Evolutionary conservation across 2,329 filamentous ascomycete genomes (phyloP).

Genomic region (Penicillium sp.): DNA sequence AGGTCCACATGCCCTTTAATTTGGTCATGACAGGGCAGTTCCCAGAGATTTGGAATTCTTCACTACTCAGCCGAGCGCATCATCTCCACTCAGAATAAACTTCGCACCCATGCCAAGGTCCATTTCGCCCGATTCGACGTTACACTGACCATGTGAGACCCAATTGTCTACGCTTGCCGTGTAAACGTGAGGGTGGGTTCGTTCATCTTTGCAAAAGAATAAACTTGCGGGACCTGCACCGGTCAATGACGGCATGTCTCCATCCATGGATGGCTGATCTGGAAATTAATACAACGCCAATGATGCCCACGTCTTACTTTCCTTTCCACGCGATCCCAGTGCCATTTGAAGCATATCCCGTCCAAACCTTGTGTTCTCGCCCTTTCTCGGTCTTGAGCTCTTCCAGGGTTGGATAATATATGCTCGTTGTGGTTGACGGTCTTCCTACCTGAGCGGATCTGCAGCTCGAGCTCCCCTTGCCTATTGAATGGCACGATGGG

Average conservation of each 20-base stretch:
- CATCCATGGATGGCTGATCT: not conserved
- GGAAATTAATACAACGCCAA: constrained; percentile 18
- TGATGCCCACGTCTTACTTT: constrained; percentile 4
- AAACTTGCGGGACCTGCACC: constrained; percentile 12
- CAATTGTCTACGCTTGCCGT: constrained; percentile 1
- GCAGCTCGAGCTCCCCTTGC: constrained; percentile 1
- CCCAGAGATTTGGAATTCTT: constrained; percentile 12
- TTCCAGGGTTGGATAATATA: constrained; percentile 15
- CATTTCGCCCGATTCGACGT: constrained; percentile 17
- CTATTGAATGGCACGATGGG: constrained; percentile 29
- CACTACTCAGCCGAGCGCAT: constrained; percentile 16
- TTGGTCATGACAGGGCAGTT: constrained; percentile 3
- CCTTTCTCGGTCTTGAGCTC: constrained; percentile 4
- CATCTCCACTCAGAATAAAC: constrained; percentile 4
- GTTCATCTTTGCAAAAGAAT: constrained; percentile 1
- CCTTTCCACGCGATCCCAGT: not conserved
- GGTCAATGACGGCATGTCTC: constrained; percentile 28
- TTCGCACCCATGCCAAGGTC: constrained; percentile 2
- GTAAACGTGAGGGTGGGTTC: constrained; percentile 20
- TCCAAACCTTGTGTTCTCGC: not conserved
- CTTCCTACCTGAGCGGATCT: constrained; percentile 2
- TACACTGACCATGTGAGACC: constrained; percentile 19
- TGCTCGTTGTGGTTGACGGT: constrained; percentile 14
- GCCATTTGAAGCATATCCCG: not conserved
- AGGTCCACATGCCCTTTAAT: constrained; percentile 3